These are phyloP conservation scores for Fraxinus xanthoxyloides DNA, from an alignment of 305 asterid genomes.

Conservation along the genomic window DNA sequence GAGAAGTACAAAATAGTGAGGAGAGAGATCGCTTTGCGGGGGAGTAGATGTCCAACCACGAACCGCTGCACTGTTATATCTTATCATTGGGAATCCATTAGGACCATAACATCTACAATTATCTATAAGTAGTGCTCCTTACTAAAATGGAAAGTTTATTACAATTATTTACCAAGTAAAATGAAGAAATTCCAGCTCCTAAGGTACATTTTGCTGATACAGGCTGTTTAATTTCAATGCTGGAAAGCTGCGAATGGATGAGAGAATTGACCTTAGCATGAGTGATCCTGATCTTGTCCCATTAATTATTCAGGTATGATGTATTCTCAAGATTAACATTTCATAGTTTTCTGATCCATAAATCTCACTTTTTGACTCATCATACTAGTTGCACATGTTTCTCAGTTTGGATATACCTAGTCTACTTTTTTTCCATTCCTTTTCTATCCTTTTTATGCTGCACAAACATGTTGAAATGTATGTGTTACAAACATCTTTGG, in stretches of 20 bases:
- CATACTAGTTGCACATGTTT: not conserved
- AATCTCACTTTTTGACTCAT: not conserved
- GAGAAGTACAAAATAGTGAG: not conserved
- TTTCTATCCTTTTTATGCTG: not conserved
- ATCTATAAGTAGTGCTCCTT: not conserved
- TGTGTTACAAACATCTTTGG: not conserved
- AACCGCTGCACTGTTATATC: not conserved
- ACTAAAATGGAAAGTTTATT: not conserved
- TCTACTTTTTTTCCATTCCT: not conserved
- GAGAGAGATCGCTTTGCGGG: not conserved
- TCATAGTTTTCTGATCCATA: not conserved
- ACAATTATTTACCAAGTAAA: not conserved
- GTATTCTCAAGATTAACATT: conserved; percentile 18
- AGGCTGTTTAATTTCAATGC: conserved; percentile 85
- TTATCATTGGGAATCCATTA: not conserved
- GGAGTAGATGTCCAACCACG: not conserved
- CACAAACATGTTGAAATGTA: not conserved
- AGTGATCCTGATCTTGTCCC: conserved; percentile 97
- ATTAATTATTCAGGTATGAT: conserved; percentile 81
- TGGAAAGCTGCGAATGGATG: conserved; percentile 90
- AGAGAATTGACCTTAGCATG: conserved; percentile 90
- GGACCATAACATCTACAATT: not conserved
- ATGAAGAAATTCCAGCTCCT: not conserved
- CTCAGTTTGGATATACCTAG: not conserved
- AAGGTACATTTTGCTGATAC: conserved; percentile 27